These are phyloP conservation scores for Niebla homalea DNA, from an alignment of 495 filamentous ascomycete species.

Conservation along the genomic window DNA sequence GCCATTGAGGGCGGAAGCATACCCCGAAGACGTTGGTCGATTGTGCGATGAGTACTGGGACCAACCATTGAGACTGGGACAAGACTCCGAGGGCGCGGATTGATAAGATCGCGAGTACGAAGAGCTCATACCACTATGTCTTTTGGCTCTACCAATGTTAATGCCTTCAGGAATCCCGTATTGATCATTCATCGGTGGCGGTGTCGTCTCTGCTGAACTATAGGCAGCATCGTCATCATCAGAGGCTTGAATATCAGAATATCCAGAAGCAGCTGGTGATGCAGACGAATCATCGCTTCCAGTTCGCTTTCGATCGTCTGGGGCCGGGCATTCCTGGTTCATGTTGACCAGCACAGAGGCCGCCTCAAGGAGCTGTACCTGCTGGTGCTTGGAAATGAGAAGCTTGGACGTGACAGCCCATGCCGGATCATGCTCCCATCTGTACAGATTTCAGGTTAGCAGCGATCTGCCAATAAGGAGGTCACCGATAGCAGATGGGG, in stretches of 20 bases:
- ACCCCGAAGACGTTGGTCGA: conserved; percentile 48
- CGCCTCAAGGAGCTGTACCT: conserved; percentile 93
- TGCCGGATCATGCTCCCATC: conserved; percentile 98
- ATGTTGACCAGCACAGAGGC: conserved; percentile 89
- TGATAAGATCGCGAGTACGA: conserved; percentile 76
- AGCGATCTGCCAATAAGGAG: neutral
- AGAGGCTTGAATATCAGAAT: conserved; percentile 50
- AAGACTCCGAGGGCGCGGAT: conserved; percentile 50
- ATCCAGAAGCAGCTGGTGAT: conserved; percentile 65
- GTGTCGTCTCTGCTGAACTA: conserved; percentile 45
- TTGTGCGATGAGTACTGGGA: conserved; percentile 40
- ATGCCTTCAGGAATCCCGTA: conserved; percentile 33
- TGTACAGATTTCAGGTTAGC: conserved; percentile 21
- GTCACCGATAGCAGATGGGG: too few relatives aligned
- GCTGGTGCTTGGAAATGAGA: conserved; percentile 97
- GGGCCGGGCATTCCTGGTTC: conserved; percentile 56
- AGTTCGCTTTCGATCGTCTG: conserved; percentile 48
- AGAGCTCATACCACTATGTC: conserved; percentile 50
- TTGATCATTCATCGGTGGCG: conserved; percentile 37
- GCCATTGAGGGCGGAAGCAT: conserved; percentile 44
- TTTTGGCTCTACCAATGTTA: conserved; percentile 39
- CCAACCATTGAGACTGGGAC: conserved; percentile 27
- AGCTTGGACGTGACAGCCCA: conserved; percentile 97
- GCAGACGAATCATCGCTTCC: conserved; percentile 70
- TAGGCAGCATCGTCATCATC: conserved; percentile 43